Evolutionary conservation across 2,329 filamentous ascomycete genomes (phyloP).

Genomic region (Elsinoe arachidis): DNA sequence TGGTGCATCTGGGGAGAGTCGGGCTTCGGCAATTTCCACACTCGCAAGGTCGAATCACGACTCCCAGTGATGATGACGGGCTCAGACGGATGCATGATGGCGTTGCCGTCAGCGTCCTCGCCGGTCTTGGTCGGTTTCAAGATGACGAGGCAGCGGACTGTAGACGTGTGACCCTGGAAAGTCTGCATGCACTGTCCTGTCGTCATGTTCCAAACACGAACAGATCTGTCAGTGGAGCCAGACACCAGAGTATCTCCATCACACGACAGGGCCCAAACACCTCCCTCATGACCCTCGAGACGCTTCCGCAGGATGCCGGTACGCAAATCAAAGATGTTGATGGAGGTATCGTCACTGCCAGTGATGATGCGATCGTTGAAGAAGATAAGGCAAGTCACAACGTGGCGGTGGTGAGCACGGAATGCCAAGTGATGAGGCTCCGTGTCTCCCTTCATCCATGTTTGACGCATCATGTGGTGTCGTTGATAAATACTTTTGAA

Average conservation of each 20-base stretch:
- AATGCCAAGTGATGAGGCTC: slow-evolving; percentile 91
- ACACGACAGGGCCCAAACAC: slow-evolving; percentile 96
- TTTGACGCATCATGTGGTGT: slow-evolving; percentile 80
- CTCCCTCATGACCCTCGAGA: slow-evolving; percentile 88
- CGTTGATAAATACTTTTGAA: slow-evolving; percentile 95
- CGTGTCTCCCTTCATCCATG: slow-evolving; percentile 77
- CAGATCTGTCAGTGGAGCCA: slow-evolving; percentile 89
- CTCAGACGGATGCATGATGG: slow-evolving; percentile 85
- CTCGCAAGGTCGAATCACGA: slow-evolving; percentile 82
- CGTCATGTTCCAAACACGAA: slow-evolving; percentile 99
- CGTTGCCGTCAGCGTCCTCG: slow-evolving; percentile 58
- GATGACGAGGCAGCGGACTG: slow-evolving; percentile 90
- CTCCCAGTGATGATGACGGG: slow-evolving; percentile 96
- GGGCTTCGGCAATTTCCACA: slow-evolving; percentile 85
- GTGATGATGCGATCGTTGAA: slow-evolving; percentile 97
- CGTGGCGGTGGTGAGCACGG: slow-evolving; percentile 88
- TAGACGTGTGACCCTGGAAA: slow-evolving; percentile 96
- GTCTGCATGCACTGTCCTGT: slow-evolving; percentile 86
- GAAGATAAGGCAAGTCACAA: slow-evolving; percentile 96
- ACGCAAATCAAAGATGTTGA: slow-evolving; percentile 96
- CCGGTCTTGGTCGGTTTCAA: slow-evolving; percentile 76
- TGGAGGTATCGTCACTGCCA: slow-evolving; percentile 93
- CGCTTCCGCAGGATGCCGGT: slow-evolving; percentile 77
- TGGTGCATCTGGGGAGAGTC: slow-evolving; percentile 72
- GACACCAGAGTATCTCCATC: slow-evolving; percentile 92